phyloP scores from a whole-genome alignment of 441 rosid species.

The Erysimum pusillum region DNA sequence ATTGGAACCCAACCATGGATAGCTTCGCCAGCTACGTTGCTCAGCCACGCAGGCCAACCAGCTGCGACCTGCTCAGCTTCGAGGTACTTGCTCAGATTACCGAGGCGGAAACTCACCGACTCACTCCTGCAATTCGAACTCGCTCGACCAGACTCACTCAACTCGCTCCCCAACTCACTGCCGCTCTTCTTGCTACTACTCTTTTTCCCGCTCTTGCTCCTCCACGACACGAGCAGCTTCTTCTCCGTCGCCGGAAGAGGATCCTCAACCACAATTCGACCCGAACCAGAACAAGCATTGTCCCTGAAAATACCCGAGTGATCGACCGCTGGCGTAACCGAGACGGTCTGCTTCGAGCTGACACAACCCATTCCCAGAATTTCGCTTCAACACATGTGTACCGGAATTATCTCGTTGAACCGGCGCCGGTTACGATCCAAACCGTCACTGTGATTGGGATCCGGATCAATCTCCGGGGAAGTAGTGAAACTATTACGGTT shows the following conservation, averaged over 20 bases:
- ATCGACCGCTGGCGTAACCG: slow-evolving; percentile 87
- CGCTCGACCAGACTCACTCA: slow-evolving; percentile 82
- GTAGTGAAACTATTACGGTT: slow-evolving; percentile 26
- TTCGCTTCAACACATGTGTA: slow-evolving; percentile 15
- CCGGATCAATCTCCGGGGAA: slow-evolving; percentile 3
- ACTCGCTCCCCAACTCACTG: slow-evolving; percentile 45
- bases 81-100: slow-evolving; percentile 63
- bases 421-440: neutral
- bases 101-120: slow-evolving; percentile 80
- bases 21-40: slow-evolving; percentile 95
- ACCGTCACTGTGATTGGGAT: neutral
- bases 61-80: slow-evolving; percentile 96
- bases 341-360: slow-evolving; percentile 88
- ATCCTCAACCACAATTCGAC: slow-evolving; percentile 44
- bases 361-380: slow-evolving; percentile 83
- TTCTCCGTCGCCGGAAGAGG: slow-evolving; percentile 31
- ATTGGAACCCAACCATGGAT: slow-evolving; percentile 94
- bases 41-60: slow-evolving; percentile 98
- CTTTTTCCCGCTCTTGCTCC: slow-evolving; percentile 52
- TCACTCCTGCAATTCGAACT: slow-evolving; percentile 64
- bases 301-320: slow-evolving; percentile 65
- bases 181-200: slow-evolving; percentile 50
- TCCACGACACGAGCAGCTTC: slow-evolving; percentile 51
- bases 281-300: slow-evolving; percentile 46
- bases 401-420: slow-evolving; percentile 2